These are phyloP conservation scores for Barnettozyma populi DNA, from an alignment of 805 yeast genomes.

Conservation along the genomic window DNA sequence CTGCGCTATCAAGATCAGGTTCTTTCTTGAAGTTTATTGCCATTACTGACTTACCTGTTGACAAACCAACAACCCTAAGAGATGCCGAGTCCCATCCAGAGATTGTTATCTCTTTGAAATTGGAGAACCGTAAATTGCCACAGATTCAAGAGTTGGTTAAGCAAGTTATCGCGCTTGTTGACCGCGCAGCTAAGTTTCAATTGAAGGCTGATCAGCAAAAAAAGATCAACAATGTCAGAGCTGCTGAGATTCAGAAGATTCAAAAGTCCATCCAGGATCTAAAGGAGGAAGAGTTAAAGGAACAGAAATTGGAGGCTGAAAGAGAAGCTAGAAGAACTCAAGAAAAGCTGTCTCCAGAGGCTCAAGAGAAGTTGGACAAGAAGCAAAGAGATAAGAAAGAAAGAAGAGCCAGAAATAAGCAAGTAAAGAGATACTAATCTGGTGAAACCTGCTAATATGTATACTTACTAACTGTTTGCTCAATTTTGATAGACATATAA, in stretches of 20 bases:
- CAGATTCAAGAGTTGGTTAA: slow-evolving; percentile 46
- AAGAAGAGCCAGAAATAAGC: slow-evolving; percentile 60
- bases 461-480: too few relatives aligned
- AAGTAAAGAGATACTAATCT: slow-evolving; percentile 19
- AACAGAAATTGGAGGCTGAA: slow-evolving; percentile 64
- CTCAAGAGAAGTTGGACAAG: slow-evolving; percentile 71
- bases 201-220: slow-evolving; percentile 72
- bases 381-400: slow-evolving; percentile 79
- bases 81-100: slow-evolving; percentile 47
- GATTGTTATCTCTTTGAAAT: slow-evolving; percentile 48
- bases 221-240: slow-evolving; percentile 76
- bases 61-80: slow-evolving; percentile 56
- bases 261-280: slow-evolving; percentile 60
- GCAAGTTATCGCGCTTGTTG: slow-evolving; percentile 51
- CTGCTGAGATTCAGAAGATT: slow-evolving; percentile 63
- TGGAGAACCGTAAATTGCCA: slow-evolving; percentile 38
- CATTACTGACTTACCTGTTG: slow-evolving; percentile 78
- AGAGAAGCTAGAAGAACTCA: slow-evolving; percentile 57
- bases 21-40: slow-evolving; percentile 60
- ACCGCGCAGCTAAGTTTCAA: slow-evolving; percentile 42
- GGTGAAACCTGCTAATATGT: not conserved
- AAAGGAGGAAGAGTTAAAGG: slow-evolving; percentile 63
- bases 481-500: not conserved
- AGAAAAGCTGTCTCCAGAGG: slow-evolving; percentile 61
- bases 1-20: slow-evolving; percentile 37